A percentile compares a stretch with the other conserved stretches of the same genome.
Conservation (phyloP, 352 stramenopile genomes). For the Phytopythium aichiense region DNA sequence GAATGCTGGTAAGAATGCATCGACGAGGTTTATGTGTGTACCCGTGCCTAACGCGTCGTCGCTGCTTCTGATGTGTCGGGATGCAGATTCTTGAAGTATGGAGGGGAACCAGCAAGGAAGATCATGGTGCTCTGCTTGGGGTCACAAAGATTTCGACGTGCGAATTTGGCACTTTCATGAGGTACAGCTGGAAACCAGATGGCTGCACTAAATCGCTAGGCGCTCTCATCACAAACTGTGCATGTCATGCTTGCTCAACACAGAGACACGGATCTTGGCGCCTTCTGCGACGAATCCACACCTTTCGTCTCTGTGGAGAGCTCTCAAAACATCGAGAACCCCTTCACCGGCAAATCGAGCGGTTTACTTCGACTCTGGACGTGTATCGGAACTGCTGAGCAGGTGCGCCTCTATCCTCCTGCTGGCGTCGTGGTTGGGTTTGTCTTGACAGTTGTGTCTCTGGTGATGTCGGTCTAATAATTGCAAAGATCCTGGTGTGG, state of each 20-base stretch:
- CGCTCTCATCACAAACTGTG: background rate
- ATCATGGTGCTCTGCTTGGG: conserved; percentile 23
- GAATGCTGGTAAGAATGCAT: conserved; percentile 20
- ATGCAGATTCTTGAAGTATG: conserved; percentile 41
- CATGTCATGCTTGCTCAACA: background rate
- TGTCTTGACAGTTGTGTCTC: background rate
- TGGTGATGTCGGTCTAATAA: background rate
- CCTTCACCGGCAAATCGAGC: conserved; percentile 26
- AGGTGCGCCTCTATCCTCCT: conserved; percentile 17
- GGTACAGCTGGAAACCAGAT: conserved; percentile 12
- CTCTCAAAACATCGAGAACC: conserved; percentile 35
- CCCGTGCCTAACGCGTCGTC: background rate
- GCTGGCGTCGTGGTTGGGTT: background rate
- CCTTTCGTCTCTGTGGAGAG: conserved; percentile 31
- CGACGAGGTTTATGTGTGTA: background rate
- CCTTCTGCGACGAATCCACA: conserved; percentile 6
- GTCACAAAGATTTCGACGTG: conserved; percentile 28
- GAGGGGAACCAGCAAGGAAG: conserved; percentile 11
- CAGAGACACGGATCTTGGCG: background rate
- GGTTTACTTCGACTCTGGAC: conserved; percentile 31
- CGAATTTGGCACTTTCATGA: conserved; percentile 18
- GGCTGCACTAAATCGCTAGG: background rate
- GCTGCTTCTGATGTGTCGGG: background rate
- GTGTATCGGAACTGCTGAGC: conserved; percentile 47
- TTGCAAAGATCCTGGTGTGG: conserved; percentile 23